A percentile compares a stretch with the other conserved stretches of the same genome.
phyloP scores from a whole-genome alignment of 2,329 filamentous ascomycete species.

The Teratosphaeria pseudoeucalypti region DNA sequence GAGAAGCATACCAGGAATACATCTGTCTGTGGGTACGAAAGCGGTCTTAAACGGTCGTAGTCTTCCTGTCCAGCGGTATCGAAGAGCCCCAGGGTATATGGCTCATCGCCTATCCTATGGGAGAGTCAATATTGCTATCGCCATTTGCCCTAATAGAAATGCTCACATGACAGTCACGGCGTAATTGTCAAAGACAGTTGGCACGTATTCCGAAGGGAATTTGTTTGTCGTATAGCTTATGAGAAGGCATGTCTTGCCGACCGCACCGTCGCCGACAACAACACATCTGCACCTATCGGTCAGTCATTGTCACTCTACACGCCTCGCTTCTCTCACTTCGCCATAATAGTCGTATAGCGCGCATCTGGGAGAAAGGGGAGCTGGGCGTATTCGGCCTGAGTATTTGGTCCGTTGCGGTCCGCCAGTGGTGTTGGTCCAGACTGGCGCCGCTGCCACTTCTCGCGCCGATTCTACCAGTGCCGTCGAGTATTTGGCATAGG shows the following conservation, averaged over 20 bases:
- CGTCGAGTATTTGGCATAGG: background rate
- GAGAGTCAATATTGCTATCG: background rate
- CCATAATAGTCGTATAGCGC: background rate
- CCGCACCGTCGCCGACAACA: slow-evolving; percentile 97
- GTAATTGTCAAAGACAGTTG: slow-evolving; percentile 99
- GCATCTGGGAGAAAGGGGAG: background rate
- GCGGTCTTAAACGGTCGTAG: slow-evolving; percentile 91
- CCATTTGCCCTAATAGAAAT: background rate
- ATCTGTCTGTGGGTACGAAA: slow-evolving; percentile 97
- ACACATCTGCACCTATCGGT: slow-evolving; percentile 60
- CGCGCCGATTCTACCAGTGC: background rate
- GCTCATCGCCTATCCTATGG: slow-evolving; percentile 92
- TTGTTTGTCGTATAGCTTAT: slow-evolving; percentile 99
- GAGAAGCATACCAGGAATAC: slow-evolving; percentile 99
- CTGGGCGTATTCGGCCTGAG: background rate
- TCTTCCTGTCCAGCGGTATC: slow-evolving; percentile 99
- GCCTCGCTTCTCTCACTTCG: background rate
- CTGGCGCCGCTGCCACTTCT: background rate
- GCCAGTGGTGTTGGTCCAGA: background rate
- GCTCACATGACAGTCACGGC: slow-evolving; percentile 86
- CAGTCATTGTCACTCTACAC: background rate
- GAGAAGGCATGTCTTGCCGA: slow-evolving; percentile 96
- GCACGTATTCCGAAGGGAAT: slow-evolving; percentile 98
- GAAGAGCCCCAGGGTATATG: slow-evolving; percentile 92
- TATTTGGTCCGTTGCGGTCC: background rate